Evolutionary conservation across 164 flowering plant species (phyloP), one percentile per base, ranked within the genome.

Genomic region (grape (Vitis vinifera)): DNA sequence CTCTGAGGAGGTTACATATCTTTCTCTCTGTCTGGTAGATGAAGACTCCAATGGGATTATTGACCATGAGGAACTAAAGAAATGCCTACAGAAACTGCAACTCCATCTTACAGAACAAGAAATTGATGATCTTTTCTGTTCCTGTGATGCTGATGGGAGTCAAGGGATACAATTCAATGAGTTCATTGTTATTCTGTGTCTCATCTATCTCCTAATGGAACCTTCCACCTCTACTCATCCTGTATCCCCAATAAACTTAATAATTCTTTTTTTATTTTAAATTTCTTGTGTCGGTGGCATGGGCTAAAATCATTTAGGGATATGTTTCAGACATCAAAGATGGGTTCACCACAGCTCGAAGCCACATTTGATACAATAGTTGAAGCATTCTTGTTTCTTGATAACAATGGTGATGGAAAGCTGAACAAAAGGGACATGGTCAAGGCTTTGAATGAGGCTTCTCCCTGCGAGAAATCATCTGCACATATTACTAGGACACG

Each of bases 121-220:
- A 65, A 71, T 84, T 37, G 78, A 83, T 14, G 90, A 86, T 67
- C 85, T 92, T 51, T 87, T 83, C 62, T 71, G 79, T 51, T 83
- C 84, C 0, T 92, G 91, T 76, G 93, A 90, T 59, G 74, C 89
- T 52, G 84, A 87, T 73, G 86, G 79, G 59, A 82, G 68, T 14
- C 75, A 81, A 70, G 89, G 87, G 47, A 88, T 88, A 71, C 84
- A 92, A 65, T 82, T 86, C 76, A 87, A 80, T 55, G 93, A 92
- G 80, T 90, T 92, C 51, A 80, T 92, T 62, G 90, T 90, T 72
- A 88, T 91, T 31, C 82, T 91, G 9, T 90, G 91, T 70, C 88
- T 90, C 74, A 72, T 81, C 73, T 87, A 92, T 82, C 88, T 90
- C 59, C 82, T 88, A 51, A 71, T 67, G 70, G 84, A 83, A 47